These are phyloP conservation scores for Moricandia arvensis DNA, from an alignment of 345 rosid species.

Conservation along the genomic window DNA sequence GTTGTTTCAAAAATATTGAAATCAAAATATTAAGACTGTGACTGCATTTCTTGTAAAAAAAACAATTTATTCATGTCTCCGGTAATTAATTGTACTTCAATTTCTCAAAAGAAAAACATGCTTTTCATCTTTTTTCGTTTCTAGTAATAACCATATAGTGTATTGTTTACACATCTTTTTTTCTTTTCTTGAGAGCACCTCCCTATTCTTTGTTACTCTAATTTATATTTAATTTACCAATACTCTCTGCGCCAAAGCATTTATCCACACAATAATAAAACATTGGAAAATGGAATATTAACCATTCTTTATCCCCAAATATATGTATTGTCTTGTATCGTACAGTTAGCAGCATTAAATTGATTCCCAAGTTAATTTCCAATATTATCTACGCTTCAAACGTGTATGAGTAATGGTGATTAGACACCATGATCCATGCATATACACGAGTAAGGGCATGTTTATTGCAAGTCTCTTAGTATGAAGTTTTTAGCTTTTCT, in stretches of 20 bases:
- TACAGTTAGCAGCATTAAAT: too few species aligned
- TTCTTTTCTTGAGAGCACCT: background rate
- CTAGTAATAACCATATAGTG: background rate
- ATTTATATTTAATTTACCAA: background rate
- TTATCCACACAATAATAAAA: background rate
- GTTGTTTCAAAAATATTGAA: conserved; percentile 24
- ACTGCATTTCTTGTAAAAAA: conserved; percentile 21
- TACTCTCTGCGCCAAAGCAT: background rate
- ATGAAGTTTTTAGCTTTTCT: too few species aligned
- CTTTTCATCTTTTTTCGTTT: background rate
- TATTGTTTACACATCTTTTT: background rate
- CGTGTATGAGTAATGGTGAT: background rate
- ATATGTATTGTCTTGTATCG: too few species aligned
- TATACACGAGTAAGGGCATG: background rate
- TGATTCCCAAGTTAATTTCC: background rate
- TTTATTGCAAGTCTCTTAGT: too few species aligned
- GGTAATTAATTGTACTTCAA: conserved; percentile 26
- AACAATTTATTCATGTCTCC: background rate
- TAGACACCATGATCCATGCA: conserved; percentile 3
- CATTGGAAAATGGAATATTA: background rate
- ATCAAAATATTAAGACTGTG: conserved; percentile 29
- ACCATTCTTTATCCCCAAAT: too few species aligned
- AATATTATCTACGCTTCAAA: conserved; percentile 2
- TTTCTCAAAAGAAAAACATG: conserved; percentile 24
- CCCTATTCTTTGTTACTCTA: background rate